These are phyloP conservation scores for Nematocida homosporus DNA, from an alignment of 371 early-diverging fungal species.

Conservation along the genomic window DNA sequence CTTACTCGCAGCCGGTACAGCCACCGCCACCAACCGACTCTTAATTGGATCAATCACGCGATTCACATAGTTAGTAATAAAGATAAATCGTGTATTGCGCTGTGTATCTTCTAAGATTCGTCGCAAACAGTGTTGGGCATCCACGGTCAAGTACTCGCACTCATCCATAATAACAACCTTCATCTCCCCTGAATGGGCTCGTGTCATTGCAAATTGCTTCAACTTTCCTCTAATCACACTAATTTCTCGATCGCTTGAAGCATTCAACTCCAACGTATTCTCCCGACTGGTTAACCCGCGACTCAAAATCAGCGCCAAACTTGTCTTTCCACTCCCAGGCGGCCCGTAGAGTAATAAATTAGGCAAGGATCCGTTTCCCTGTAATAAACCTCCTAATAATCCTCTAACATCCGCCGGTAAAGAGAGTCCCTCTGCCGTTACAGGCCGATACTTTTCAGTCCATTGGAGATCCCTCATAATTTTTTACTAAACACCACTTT, in stretches of 20 bases:
- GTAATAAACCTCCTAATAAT: constrained; percentile 45
- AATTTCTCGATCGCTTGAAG: constrained; percentile 67
- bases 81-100: constrained; percentile 66
- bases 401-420: constrained; percentile 55
- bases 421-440: constrained; percentile 51
- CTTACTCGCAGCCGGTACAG: constrained; percentile 47
- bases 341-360: constrained; percentile 96
- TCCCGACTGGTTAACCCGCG: constrained; percentile 2
- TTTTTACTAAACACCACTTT: constrained; percentile 59
- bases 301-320: constrained; percentile 80
- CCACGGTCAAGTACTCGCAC: constrained; percentile 68
- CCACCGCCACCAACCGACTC: constrained; percentile 63
- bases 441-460: constrained; percentile 69
- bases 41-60: constrained; percentile 67
- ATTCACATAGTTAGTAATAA: constrained; percentile 71
- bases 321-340: constrained; percentile 96
- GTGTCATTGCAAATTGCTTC: constrained; percentile 73
- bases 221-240: constrained; percentile 70
- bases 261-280: constrained; percentile 64
- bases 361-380: constrained; percentile 70
- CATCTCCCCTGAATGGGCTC: constrained; percentile 28
- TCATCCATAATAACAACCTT: constrained; percentile 68
- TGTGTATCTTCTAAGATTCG: constrained; percentile 67
- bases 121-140: constrained; percentile 68
- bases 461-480: constrained; percentile 55